Base-by-base conservation (phyloP, 2,329 filamentous ascomycete species). In the Chaetomium sp. region DNA sequence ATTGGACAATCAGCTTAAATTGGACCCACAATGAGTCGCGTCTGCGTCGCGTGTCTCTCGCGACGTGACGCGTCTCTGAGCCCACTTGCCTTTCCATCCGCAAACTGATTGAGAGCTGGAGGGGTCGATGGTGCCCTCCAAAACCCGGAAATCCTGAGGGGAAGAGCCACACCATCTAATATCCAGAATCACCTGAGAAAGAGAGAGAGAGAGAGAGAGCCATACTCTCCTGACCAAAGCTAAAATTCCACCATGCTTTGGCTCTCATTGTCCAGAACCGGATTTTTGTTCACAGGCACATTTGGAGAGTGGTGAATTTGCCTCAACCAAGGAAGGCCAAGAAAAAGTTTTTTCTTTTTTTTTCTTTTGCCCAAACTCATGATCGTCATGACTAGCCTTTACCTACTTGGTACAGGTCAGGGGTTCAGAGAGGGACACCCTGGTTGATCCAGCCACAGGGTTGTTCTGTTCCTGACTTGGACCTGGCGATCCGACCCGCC, bases 1-100 rank as follows among this genome's bases (percentile, higher is more conserved):
- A 70, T 70, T 70, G 68, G 70, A 9, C 67, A 68, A 68, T 61
- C 29, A 1, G 21, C 38, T 65, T 61, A 57, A 61, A 67, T 69
- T 68, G 64, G 68, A 62, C 63, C 65, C 65, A 58, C 62, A 19
- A 0, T 16, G 12, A 55, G 3, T 49, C 68, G 69, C 68, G 69
- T 68, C 60, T 45, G 49, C 57, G 53, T 66, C 70, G 67, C 69
- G 70, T 66, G 13, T 21, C 3, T 63, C 49, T 65, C 63, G 68
- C 63, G 69, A 60, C 38, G 38, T 49, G 66, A 68, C 70, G 69
- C 70, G 68, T 69, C 60, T 65, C 56, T 42, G 51, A 60, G 33
- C 53, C 35, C 3, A 19, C 65, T 4, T 12, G 27, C 53, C 31
- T 12, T 38, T 49, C 60, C 33, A 6, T 60, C 38, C 51, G 10